phyloP scores from a whole-genome alignment of 345 rosid species.

The Geranium rotundifolium region DNA sequence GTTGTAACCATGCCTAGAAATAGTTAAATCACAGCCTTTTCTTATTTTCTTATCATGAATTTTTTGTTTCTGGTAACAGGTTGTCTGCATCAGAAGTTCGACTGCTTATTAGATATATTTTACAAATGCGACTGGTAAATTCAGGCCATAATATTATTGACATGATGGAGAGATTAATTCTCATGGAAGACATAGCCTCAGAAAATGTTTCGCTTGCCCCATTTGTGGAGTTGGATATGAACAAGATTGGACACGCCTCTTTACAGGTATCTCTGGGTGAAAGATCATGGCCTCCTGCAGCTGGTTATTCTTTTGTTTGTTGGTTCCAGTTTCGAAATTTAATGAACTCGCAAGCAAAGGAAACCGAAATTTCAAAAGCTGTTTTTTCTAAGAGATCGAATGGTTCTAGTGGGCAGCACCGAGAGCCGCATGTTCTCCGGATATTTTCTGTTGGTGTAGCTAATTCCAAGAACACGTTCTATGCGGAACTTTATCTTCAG shows the following conservation, averaged over 20 bases:
- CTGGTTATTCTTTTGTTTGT: conserved; percentile 97
- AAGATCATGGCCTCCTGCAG: conserved; percentile 99
- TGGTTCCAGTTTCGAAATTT: conserved; percentile 92
- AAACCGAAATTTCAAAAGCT: conserved; percentile 42
- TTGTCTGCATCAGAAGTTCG: conserved; percentile 90
- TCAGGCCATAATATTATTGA: conserved; percentile 75
- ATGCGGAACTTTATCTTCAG: conserved; percentile 86
- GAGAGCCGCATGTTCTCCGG: conserved; percentile 55
- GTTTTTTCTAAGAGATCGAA: conserved; percentile 43
- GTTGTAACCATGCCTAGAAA: conserved; percentile 6
- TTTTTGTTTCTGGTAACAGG: conserved; percentile 42
- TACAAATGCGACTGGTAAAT: conserved; percentile 72
- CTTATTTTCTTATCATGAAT: conserved; percentile 12
- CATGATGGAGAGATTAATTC: conserved; percentile 86
- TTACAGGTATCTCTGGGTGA: conserved; percentile 95
- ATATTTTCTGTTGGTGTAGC: conserved; percentile 92
- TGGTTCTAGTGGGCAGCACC: conserved; percentile 37
- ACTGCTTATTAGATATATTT: conserved; percentile 64
- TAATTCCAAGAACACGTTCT: conserved; percentile 56
- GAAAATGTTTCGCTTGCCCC: conserved; percentile 90
- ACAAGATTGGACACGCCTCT: conserved; percentile 91
- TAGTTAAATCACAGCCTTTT: conserved; percentile 3
- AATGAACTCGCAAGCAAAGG: conserved; percentile 56
- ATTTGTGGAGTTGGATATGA: conserved; percentile 93
- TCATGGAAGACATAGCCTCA: conserved; percentile 68